Conservation (phyloP, 306 rosid genomes). For the Cucumis hystrix region DNA sequence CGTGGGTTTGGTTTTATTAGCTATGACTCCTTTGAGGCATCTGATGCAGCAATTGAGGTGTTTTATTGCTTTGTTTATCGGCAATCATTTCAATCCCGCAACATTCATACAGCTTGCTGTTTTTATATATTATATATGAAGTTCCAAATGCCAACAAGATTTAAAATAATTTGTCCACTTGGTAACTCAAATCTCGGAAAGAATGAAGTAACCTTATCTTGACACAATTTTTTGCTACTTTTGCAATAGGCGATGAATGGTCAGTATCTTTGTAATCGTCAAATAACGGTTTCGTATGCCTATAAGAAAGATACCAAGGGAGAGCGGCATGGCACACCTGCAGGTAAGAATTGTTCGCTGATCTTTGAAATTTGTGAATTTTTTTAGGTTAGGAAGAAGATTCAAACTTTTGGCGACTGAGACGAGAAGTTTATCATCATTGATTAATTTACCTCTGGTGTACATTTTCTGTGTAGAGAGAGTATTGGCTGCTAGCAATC, state of each 20-base stretch:
- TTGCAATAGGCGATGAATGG: constrained; percentile 86
- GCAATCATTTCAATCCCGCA: background rate
- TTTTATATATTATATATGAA: background rate
- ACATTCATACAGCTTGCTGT: background rate
- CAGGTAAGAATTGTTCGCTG: constrained; percentile 41
- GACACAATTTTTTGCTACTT: constrained; percentile 1
- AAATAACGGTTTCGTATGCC: constrained; percentile 94
- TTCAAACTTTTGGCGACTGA: background rate
- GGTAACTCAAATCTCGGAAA: background rate
- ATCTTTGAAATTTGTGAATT: background rate
- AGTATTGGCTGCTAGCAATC: constrained; percentile 97
- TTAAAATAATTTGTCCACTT: background rate
- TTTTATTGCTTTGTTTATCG: background rate
- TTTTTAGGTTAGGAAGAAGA: background rate
- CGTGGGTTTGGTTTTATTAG: constrained; percentile 98
- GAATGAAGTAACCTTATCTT: background rate
- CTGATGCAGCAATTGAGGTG: constrained; percentile 98
- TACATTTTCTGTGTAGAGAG: constrained; percentile 42
- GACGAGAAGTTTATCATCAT: background rate
- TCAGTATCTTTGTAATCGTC: constrained; percentile 96
- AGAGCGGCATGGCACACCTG: constrained; percentile 96
- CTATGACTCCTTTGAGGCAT: constrained; percentile 97
- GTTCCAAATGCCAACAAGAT: background rate
- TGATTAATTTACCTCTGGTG: background rate
- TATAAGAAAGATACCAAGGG: constrained; percentile 98